Conservation (phyloP, 140 eudicot genomes). For the Ambrosia hybrid region DNA sequence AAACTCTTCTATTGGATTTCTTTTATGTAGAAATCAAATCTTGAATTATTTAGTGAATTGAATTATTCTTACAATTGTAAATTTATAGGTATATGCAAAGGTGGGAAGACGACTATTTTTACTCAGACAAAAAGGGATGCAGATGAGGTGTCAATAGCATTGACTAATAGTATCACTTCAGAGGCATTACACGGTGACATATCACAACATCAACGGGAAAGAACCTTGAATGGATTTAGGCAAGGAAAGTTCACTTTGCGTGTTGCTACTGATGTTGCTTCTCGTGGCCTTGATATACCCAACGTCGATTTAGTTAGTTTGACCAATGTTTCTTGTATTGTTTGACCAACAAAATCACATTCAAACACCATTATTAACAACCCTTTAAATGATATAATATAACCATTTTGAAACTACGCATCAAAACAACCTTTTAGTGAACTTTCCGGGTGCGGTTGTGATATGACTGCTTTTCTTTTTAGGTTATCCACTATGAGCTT, state of each 20-base stretch:
- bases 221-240: constrained; percentile 82
- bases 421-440: neutral
- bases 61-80: neutral
- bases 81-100: constrained; percentile 86
- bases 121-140: constrained; percentile 97
- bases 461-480: constrained; percentile 9
- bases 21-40: constrained; percentile 6
- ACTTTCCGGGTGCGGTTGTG: neutral
- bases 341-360: neutral
- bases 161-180: constrained; percentile 79
- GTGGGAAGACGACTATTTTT: constrained; percentile 92
- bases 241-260: constrained; percentile 91
- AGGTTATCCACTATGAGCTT: constrained; percentile 86
- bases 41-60: neutral
- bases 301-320: constrained; percentile 87
- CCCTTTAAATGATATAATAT: too few relatives aligned
- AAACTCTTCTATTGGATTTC: neutral
- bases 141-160: constrained; percentile 80
- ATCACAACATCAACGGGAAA: constrained; percentile 93
- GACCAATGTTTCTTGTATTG: neutral
- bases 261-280: constrained; percentile 97
- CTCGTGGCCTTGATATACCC: constrained; percentile 97
- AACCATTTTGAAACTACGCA: neutral
- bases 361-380: neutral
- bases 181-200: constrained; percentile 97